These are phyloP conservation scores for Tuber brumale DNA, from an alignment of 495 filamentous ascomycete species.

Conservation along the genomic window DNA sequence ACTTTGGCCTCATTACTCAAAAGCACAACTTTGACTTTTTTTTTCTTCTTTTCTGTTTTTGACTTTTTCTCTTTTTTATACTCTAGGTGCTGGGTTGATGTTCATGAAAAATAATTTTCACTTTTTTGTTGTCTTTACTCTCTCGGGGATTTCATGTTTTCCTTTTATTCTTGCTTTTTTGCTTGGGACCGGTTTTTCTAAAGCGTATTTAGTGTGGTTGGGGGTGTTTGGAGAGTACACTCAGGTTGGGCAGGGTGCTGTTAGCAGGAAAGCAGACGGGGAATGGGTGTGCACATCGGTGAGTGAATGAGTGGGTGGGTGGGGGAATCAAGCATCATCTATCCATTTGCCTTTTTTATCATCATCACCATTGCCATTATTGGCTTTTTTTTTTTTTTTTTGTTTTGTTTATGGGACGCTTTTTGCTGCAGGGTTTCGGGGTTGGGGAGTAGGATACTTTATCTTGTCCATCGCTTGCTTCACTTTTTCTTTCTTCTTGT, in stretches of 20 bases:
- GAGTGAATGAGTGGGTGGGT: background rate
- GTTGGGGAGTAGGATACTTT: conserved; percentile 1
- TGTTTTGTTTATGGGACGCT: background rate
- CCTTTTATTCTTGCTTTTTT: background rate
- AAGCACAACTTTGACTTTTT: background rate
- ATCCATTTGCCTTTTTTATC: background rate
- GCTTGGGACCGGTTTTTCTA: background rate
- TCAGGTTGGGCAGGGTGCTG: background rate
- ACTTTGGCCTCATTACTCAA: background rate
- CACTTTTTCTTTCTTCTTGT: conserved; percentile 2
- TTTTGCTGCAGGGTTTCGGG: conserved; percentile 2
- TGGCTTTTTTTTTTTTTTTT: background rate
- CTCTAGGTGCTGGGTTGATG: conserved; percentile 3
- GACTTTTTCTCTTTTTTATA: background rate
- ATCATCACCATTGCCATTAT: background rate
- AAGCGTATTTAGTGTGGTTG: background rate
- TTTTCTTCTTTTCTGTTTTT: conserved; percentile 7
- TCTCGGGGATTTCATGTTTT: conserved; percentile 4
- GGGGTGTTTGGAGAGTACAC: background rate
- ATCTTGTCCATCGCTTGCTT: background rate
- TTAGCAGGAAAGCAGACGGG: background rate
- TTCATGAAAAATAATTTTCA: conserved; percentile 30
- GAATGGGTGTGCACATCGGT: background rate
- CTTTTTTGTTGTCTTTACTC: background rate
- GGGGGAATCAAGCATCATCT: background rate